Evolutionary conservation across 805 yeast genomes (phyloP), one percentile per base, ranked within the genome.

Genomic region (Candida palmyrensis): DNA sequence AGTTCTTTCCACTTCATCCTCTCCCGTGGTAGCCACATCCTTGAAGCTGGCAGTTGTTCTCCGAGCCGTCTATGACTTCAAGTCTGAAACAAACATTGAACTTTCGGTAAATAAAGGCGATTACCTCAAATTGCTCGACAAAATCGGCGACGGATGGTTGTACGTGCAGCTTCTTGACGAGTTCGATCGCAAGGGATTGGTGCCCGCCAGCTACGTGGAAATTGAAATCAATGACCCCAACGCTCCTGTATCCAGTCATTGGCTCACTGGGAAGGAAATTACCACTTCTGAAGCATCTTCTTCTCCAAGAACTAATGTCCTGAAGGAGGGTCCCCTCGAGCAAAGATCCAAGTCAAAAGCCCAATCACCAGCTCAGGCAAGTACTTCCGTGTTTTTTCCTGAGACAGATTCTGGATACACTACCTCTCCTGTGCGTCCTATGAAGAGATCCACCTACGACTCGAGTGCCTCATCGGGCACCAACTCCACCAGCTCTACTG

Each of bases 131-230:
- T 41, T 63, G 10, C 21, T 63, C 4, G 55, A 57, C 15, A 45
- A 62, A 18, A 59, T 57, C 3, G 69, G 67, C 2, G 59, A 61
- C 39, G 71, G 70, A 16, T 63, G 69, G 70, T 35, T 65, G 17
- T 37, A 45, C 24, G 69, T 64, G 3, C 55, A 54, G 36, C 35
- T 20, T 7, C 11, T 31, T 8, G 34, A 31, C 11, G 17, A 19
- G 19, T 25, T 13, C 9, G 29, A 23, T 10, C 9, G 16, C 13
- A 29, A 29, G 14, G 71, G 71, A 0, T 42, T 57, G 4, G 55
- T 65, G 20, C 70, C 71, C 5, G 66, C 69, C 3, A 51, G 58
- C 29, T 63, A 60, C 38, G 59, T 62, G 12, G 59, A 55, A 12
- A 64, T 65, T 13, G 60, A 56, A 6, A 59, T 62, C n/a, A 65